Percentiles rank a stretch among this genome's conserved stretches.
Conservation (phyloP, 306 rosid genomes). For the Prunus mume region DNA sequence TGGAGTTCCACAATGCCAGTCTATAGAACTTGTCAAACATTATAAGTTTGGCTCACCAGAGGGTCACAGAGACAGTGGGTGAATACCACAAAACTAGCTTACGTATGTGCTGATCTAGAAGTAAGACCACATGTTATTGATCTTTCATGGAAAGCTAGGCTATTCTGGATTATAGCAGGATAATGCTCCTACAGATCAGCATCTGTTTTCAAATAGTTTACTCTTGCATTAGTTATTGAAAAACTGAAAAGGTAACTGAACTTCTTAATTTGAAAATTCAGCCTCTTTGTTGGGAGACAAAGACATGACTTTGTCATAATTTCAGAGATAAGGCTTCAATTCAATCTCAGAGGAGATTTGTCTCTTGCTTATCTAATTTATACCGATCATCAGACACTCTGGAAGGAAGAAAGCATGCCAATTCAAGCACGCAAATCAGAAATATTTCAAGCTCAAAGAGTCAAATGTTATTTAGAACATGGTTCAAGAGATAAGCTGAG, state of each 20-base stretch:
- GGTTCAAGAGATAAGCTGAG: neutral
- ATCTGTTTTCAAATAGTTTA: neutral
- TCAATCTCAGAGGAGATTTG: neutral
- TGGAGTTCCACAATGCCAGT: neutral
- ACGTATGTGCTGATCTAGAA: neutral
- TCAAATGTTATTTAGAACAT: neutral
- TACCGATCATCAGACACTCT: neutral
- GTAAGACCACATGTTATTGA: neutral
- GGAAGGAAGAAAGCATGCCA: neutral
- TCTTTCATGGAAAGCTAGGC: neutral
- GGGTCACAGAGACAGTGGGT: neutral
- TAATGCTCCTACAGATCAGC: neutral
- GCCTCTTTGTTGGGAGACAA: neutral
- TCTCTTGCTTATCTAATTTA: neutral
- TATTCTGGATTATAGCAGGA: neutral
- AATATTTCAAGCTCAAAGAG: neutral
- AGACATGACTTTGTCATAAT: neutral
- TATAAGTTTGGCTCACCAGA: neutral
- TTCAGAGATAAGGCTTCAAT: neutral
- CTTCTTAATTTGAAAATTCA: neutral
- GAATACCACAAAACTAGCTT: slow-evolving; percentile 1
- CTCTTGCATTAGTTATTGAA: neutral
- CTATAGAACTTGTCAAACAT: slow-evolving; percentile 5
- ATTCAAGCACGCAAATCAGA: neutral
- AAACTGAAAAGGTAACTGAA: neutral